A percentile compares a stretch with the other conserved stretches of the same genome.
These are phyloP conservation scores for Staphylotrichum tortipilum DNA, from an alignment of 495 filamentous ascomycete species.

Conservation along the genomic window DNA sequence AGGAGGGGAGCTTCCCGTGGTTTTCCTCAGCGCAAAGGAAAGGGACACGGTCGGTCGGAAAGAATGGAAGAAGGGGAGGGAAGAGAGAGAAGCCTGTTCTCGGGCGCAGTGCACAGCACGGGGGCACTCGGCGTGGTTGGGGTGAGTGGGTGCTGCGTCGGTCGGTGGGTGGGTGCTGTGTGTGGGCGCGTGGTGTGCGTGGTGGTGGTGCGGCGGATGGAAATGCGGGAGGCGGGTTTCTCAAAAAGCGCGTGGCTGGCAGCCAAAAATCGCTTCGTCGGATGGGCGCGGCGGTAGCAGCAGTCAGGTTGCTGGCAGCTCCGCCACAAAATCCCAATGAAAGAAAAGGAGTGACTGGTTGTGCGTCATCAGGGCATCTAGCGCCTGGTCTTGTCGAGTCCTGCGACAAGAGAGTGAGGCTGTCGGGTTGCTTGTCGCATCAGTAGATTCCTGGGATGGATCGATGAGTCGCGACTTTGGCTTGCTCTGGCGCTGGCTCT, in stretches of 20 bases:
- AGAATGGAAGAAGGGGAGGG: constrained; percentile 7
- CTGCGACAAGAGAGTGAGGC: constrained; percentile 18
- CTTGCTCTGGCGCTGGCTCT: no score
- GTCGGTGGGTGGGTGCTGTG: constrained; percentile 9
- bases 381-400: constrained; percentile 14
- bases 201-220: neutral
- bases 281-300: neutral
- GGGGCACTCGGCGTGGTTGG: constrained; percentile 1
- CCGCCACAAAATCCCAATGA: constrained; percentile 1
- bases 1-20: constrained; percentile 5
- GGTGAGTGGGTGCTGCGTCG: neutral
- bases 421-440: constrained; percentile 3
- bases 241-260: constrained; percentile 25
- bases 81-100: constrained; percentile 6
- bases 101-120: constrained; percentile 1
- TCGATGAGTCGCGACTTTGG: constrained; percentile 2
- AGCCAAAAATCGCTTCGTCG: constrained; percentile 12
- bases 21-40: constrained; percentile 9
- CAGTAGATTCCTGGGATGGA: neutral
- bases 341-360: constrained; percentile 11
- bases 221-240: constrained; percentile 23
- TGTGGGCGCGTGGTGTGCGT: no score
- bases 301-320: constrained; percentile 2
- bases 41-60: neutral
- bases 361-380: constrained; percentile 4